Percentiles rank a stretch among this genome's conserved stretches.
Evolutionary conservation across 352 stramenopile species (phyloP).

Genomic region (Albugo candida): DNA sequence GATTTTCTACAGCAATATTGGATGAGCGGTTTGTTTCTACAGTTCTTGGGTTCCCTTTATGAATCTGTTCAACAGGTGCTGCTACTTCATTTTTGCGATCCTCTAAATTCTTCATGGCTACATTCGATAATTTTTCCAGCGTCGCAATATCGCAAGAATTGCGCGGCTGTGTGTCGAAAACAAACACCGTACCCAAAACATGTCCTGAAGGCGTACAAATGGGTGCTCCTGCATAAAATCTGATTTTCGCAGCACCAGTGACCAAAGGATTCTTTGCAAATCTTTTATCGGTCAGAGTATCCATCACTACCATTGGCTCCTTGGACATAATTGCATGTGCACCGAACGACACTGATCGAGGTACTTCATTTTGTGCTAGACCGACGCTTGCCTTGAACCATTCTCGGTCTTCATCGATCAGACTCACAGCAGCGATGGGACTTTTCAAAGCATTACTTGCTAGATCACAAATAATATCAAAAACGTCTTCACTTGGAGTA

Average conservation of each 20-base stretch:
- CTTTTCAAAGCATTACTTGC: conserved; percentile 74
- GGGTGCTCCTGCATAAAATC: conserved; percentile 66
- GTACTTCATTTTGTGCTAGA: conserved; percentile 68
- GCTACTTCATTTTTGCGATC: conserved; percentile 76
- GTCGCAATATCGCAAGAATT: conserved; percentile 74
- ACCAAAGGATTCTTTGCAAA: conserved; percentile 76
- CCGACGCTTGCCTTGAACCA: conserved; percentile 79
- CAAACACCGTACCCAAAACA: conserved; percentile 68
- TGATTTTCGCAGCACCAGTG: conserved; percentile 66
- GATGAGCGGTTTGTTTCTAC: background rate
- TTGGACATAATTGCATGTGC: conserved; percentile 78
- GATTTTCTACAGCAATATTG: background rate
- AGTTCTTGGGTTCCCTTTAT: conserved; percentile 7
- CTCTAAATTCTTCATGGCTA: conserved; percentile 79
- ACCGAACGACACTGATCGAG: conserved; percentile 73
- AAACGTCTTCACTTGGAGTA: conserved; percentile 68
- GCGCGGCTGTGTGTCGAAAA: conserved; percentile 72
- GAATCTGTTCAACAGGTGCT: conserved; percentile 21
- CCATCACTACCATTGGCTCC: conserved; percentile 77
- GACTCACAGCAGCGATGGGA: conserved; percentile 63
- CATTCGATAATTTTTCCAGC: conserved; percentile 74
- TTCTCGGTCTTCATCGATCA: conserved; percentile 71
- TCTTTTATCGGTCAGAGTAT: conserved; percentile 68
- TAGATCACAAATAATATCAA: conserved; percentile 79
- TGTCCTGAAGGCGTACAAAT: conserved; percentile 69